Percentiles rank a stretch among this genome's conserved stretches.
phyloP scores from a whole-genome alignment of 805 yeast species.

The Kodamaea fukazawae region DNA sequence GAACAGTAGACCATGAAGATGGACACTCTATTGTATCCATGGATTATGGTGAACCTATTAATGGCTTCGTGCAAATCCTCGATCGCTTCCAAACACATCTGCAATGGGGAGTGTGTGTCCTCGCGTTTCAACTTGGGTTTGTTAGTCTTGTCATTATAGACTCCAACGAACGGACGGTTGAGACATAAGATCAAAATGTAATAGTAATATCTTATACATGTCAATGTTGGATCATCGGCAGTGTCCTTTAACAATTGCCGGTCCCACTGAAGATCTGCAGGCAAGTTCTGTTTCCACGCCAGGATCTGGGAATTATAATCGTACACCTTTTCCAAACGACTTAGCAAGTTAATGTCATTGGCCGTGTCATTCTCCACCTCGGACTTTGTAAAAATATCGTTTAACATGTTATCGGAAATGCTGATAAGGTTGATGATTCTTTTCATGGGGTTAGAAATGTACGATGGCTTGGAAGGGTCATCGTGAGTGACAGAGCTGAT shows the following conservation, averaged over 20 bases:
- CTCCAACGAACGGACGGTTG: slow-evolving; percentile 57
- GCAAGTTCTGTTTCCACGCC: slow-evolving; percentile 51
- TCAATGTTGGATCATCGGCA: slow-evolving; percentile 53
- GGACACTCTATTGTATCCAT: slow-evolving; percentile 43
- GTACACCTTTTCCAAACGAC: slow-evolving; percentile 36
- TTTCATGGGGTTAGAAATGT: slow-evolving; percentile 44
- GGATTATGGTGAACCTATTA: slow-evolving; percentile 33
- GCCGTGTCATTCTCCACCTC: slow-evolving; percentile 27
- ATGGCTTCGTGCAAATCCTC: slow-evolving; percentile 42
- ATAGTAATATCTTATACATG: slow-evolving; percentile 54
- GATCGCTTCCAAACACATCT: slow-evolving; percentile 38
- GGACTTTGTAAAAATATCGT: slow-evolving; percentile 43
- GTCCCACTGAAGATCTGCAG: slow-evolving; percentile 51
- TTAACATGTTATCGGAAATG: slow-evolving; percentile 44
- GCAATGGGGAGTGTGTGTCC: slow-evolving; percentile 28
- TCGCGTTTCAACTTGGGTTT: slow-evolving; percentile 1
- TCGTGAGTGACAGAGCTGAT: no score
- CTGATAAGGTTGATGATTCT: slow-evolving; percentile 42
- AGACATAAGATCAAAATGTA: slow-evolving; percentile 57
- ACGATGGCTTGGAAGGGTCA: slow-evolving; percentile 16
- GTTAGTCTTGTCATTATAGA: slow-evolving; percentile 17
- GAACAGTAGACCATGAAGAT: slow-evolving; percentile 48
- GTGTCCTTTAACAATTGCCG: slow-evolving; percentile 34
- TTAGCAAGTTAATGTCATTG: slow-evolving; percentile 43
- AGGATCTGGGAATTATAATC: slow-evolving; percentile 50